Evolutionary conservation across 2,329 filamentous ascomycete genomes (phyloP), one percentile per base, ranked within the genome.

Genomic region (Fusarium mexicanum): DNA sequence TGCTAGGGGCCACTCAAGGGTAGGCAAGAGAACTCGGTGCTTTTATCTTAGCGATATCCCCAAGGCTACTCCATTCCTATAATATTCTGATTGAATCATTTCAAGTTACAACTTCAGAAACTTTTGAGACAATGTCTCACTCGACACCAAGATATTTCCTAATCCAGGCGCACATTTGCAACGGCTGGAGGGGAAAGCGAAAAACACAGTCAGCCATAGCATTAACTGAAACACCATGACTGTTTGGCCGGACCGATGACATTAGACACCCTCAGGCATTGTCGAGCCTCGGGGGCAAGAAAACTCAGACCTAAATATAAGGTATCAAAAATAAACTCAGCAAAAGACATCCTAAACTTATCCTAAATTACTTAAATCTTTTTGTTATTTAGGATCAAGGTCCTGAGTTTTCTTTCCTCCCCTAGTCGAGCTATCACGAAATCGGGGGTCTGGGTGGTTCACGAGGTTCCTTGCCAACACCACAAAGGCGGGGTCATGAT

Each of bases 401-500:
- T 14, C 31, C 13, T 33, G 31, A 33, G 31, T 33, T 33, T 33
- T 33, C 31, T 33, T 33, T 33, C 31, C 31, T 33, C 31, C 31
- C 31, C 31, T 33, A 14, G 29, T 37, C 31, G 33, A 58, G 41
- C 33, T 47, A 66, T 68, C 47, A 29, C 72, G 41, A 46, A 51
- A 53, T 33, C 17, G 29, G 43, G n/a, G 29, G 26, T 17, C 24
- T 54, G 35, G 24, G 38, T 43, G 35, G 48, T 58, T 53, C 43
- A 61, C 54, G 41, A 54, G 57, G 69, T 62, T 29, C 51, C 20
- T 29, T 63, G 57, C 51, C 72, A 50, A 72, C 72, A 62, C 38
- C 55, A 59, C n/a, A 17, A 58, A 65, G 47, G 71, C 51, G 71
- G 71, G 71, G 71, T 73, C 26, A 35, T 51, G 72, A 74, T 74